Conservation (phyloP, 108 stramenopile genomes). For the Nannochloropsis gaditana region DNA sequence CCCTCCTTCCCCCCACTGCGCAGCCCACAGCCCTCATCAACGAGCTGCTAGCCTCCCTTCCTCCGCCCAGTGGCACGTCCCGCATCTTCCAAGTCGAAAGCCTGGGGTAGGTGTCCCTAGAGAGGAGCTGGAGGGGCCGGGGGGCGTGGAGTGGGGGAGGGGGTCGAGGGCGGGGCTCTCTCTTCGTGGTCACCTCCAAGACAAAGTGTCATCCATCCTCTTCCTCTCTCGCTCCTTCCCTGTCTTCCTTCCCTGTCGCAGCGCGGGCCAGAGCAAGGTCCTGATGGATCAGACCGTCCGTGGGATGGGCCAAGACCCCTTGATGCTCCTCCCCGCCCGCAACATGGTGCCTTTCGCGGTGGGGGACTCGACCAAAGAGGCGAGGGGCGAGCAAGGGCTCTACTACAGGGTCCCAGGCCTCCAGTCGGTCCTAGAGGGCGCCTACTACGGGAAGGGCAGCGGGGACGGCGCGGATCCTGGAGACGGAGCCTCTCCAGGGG, state of each 20-base stretch:
- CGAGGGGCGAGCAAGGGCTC: background rate
- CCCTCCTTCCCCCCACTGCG: slow-evolving; percentile 33
- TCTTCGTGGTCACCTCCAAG: background rate
- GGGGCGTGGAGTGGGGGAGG: background rate
- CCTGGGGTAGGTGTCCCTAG: background rate
- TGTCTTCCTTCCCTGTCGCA: background rate
- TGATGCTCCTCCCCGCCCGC: slow-evolving; percentile 9
- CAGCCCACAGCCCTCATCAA: slow-evolving; percentile 28
- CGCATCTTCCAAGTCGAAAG: background rate
- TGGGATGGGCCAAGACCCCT: background rate
- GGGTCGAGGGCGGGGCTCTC: background rate
- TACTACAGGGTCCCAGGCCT: background rate
- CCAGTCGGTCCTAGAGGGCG: background rate
- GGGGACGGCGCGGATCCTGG: background rate
- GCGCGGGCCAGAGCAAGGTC: background rate
- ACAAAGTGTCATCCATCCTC: background rate
- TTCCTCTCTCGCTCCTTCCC: background rate
- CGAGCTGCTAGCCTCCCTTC: slow-evolving; percentile 27
- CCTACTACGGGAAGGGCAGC: background rate
- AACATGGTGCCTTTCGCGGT: background rate
- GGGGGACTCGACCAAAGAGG: background rate
- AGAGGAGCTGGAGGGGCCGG: background rate
- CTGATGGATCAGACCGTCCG: background rate
- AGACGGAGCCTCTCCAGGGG: background rate
- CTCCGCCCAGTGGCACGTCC: slow-evolving; percentile 2